Evolutionary conservation across 73 alveolate genomes (phyloP), one percentile per base, ranked within the genome.

Genomic region (Paramecium pentaurelia): DNA sequence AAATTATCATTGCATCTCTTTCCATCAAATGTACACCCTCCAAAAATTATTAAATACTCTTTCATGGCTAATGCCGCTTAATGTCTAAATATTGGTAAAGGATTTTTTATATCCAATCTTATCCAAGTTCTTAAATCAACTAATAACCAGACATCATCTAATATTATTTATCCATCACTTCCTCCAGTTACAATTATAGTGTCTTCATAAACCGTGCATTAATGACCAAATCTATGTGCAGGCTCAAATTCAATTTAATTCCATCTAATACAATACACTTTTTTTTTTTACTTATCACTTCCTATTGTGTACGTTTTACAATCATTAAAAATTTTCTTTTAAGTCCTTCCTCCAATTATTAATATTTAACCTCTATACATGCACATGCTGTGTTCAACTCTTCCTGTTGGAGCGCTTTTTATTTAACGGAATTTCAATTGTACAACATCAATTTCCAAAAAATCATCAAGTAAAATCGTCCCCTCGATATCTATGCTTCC

Each of bases 141-240:
- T 32, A 45, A 47, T 47, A 80, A 16, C 91, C 91, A 80, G 14
- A 80, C 91, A 80, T 80, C 91, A n/a, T 80, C 71, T 27, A 80
- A 45, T 20, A 80, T 80, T 44, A 27, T 8, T 80, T 40, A 27
- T 49, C 91, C 91, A 80, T 80, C 91, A 45, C 77, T 45, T 8
- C 91, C 91, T 44, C 91, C 91, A 20, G 91, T 80, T 25, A 80
- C 49, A 10, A 80, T 47, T 40, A 80, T 80, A 10, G 91, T 80
- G 58, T 80, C 91, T 27, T 80, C 91, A 45, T 80, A 80, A 42
- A 49, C 71, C 25, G 91, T 80, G 8, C 47, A 40, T 80, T 80
- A 80, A 49, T 80, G 91, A 7, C 91, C 91, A 45, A 80, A 80
- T 80, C 91, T 80, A 80, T 44, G 73, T 8, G 77, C 27, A 14